These are phyloP conservation scores for Alliaria petiolata DNA, from an alignment of 345 rosid genomes.

Conservation along the genomic window DNA sequence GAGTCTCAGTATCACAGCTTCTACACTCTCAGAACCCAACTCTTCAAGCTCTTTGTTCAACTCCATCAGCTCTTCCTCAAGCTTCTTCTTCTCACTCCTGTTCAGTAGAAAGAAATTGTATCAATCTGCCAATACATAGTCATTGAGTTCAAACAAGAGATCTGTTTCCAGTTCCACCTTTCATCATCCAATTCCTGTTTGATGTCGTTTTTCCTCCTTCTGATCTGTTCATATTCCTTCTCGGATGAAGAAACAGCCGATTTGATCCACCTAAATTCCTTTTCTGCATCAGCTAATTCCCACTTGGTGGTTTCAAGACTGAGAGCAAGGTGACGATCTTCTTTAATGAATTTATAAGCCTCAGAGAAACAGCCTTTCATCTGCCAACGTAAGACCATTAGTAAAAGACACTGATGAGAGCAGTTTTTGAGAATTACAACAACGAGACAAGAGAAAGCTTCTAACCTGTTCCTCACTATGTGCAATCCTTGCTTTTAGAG, in stretches of 20 bases:
- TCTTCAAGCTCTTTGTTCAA: conserved; percentile 57
- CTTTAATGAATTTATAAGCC: conserved; percentile 59
- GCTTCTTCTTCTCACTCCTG: conserved; percentile 68
- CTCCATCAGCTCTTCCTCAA: conserved; percentile 74
- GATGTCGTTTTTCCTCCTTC: conserved; percentile 50
- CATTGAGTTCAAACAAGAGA: not conserved
- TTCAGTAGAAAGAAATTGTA: not conserved
- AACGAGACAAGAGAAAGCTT: not conserved
- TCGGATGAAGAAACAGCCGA: conserved; percentile 65
- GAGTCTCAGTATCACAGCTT: conserved; percentile 75
- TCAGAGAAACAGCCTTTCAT: conserved; percentile 66
- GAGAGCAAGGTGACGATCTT: conserved; percentile 62
- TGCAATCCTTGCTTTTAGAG: conserved; percentile 56
- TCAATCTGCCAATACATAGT: not conserved
- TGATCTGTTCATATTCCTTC: conserved; percentile 77
- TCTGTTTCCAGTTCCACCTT: conserved; percentile 42
- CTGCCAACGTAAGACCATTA: conserved; percentile 42
- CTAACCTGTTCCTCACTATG: conserved; percentile 76
- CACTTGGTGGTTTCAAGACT: conserved; percentile 63
- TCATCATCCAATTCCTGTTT: conserved; percentile 56
- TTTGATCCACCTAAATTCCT: conserved; percentile 82
- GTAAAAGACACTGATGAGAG: not conserved
- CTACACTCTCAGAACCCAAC: conserved; percentile 70
- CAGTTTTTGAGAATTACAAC: not conserved
- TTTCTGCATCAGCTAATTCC: conserved; percentile 84